Evolutionary conservation across 768 basidiomycete species (phyloP).

Genomic region (Rhodosporidiobolus odoratus): DNA sequence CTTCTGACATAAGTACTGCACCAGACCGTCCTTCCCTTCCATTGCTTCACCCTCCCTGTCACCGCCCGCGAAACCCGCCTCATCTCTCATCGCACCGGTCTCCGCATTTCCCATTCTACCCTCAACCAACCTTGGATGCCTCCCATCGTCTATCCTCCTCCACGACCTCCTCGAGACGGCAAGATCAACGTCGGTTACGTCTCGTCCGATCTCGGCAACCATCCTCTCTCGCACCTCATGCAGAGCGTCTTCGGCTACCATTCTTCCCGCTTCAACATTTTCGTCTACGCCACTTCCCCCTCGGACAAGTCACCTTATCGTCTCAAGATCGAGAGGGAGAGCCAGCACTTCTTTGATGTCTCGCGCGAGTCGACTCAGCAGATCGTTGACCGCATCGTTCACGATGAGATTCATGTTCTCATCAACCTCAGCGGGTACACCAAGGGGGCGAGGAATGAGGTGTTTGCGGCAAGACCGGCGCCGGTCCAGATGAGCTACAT

Average conservation of each 20-base stretch:
- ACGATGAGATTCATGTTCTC: constrained; percentile 54
- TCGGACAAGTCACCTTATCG: constrained; percentile 53
- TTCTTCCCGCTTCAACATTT: constrained; percentile 49
- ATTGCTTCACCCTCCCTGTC: constrained; percentile 54
- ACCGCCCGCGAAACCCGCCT: constrained; percentile 50
- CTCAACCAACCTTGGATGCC: constrained; percentile 52
- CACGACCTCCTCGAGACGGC: constrained; percentile 48
- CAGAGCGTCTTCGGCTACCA: constrained; percentile 54
- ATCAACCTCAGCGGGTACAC: constrained; percentile 52
- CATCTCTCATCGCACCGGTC: constrained; percentile 53
- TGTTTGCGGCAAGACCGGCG: constrained; percentile 54
- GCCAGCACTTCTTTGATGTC: constrained; percentile 51
- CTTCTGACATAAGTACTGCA: constrained; percentile 43
- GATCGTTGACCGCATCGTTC: constrained; percentile 50
- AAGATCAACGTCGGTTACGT: constrained; percentile 54
- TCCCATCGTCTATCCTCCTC: constrained; percentile 48
- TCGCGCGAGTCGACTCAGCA: constrained; percentile 48
- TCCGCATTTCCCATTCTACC: constrained; percentile 52
- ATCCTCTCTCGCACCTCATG: constrained; percentile 56
- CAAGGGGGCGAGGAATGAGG: constrained; percentile 55
- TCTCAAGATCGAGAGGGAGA: constrained; percentile 50
- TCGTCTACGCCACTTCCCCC: constrained; percentile 54
- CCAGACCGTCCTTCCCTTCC: constrained; percentile 52
- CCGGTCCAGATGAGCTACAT: constrained; percentile 54
- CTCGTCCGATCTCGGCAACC: constrained; percentile 55